phyloP scores from a whole-genome alignment of 768 basidiomycete genomes.

The Calocera cornea region DNA sequence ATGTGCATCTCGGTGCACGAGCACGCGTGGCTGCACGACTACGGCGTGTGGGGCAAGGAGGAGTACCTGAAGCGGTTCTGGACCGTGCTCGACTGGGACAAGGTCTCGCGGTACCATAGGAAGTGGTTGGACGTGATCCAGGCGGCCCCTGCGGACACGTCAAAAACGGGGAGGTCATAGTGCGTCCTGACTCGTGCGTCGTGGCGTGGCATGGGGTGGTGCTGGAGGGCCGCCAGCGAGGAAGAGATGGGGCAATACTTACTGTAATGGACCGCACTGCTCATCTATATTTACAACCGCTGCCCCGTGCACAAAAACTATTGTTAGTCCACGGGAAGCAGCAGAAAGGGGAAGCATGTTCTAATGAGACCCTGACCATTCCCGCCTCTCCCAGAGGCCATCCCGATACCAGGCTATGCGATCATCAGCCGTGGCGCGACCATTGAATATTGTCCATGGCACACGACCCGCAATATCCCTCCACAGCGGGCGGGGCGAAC shows the following conservation, averaged over 20 bases:
- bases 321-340: not conserved
- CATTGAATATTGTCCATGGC: not conserved
- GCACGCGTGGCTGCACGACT: constrained; percentile 74
- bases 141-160: not conserved
- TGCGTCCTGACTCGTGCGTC: too few species aligned
- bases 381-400: not conserved
- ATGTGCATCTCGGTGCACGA: constrained; percentile 43
- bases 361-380: not conserved
- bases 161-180: too few species aligned
- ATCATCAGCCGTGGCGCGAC: not conserved
- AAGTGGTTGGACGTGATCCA: not conserved
- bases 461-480: not conserved
- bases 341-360: not conserved
- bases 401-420: not conserved
- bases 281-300: not conserved
- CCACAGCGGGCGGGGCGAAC: too few species aligned
- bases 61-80: constrained; percentile 74
- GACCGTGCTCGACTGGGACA: constrained; percentile 66
- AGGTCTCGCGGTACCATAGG: constrained; percentile 25
- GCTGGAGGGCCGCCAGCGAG: too few species aligned
- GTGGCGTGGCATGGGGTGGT: too few species aligned
- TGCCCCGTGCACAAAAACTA: not conserved
- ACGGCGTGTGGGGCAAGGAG: constrained; percentile 85
- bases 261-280: not conserved
- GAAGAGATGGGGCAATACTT: too few species aligned